phyloP scores from a whole-genome alignment of 1,139 yeast genomes.

The Zygoascus meyerae region DNA sequence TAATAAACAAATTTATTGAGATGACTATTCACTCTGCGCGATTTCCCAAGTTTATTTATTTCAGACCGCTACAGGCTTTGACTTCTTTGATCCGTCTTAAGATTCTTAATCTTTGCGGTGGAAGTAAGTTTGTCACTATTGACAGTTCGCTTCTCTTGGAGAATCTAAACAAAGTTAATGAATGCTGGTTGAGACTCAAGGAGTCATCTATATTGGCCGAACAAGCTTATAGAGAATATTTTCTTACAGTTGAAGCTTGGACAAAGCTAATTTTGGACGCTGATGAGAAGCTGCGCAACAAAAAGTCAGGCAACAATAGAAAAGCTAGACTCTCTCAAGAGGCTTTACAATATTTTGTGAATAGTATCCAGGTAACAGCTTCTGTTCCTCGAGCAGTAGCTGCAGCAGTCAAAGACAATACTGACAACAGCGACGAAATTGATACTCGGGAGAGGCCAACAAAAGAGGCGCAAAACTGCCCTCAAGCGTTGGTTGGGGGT shows the following conservation, averaged over 20 bases:
- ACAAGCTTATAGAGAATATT: neutral
- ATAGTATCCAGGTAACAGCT: neutral
- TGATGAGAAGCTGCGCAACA: neutral
- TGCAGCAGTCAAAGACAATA: neutral
- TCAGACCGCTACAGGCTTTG: constrained; percentile 51
- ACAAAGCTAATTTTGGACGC: neutral
- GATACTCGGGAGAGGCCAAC: too few species aligned
- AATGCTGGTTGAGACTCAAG: neutral
- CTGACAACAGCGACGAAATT: too few species aligned
- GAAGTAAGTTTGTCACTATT: neutral
- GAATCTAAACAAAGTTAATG: neutral
- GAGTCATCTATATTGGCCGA: constrained; percentile 1
- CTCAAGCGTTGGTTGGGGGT: too few species aligned
- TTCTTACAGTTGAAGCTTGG: constrained; percentile 1
- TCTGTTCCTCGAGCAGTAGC: neutral
- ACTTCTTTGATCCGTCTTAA: constrained; percentile 29
- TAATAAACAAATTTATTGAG: constrained; percentile 42
- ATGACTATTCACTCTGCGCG: constrained; percentile 38
- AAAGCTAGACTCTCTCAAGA: neutral
- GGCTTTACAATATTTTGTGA: neutral
- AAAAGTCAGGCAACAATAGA: neutral
- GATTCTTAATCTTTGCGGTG: constrained; percentile 8
- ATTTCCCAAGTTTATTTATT: constrained; percentile 51
- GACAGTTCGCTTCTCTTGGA: neutral
- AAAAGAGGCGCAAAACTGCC: too few species aligned